Evolutionary conservation across 805 yeast species (phyloP).

Genomic region (Grigorovia jiainica): DNA sequence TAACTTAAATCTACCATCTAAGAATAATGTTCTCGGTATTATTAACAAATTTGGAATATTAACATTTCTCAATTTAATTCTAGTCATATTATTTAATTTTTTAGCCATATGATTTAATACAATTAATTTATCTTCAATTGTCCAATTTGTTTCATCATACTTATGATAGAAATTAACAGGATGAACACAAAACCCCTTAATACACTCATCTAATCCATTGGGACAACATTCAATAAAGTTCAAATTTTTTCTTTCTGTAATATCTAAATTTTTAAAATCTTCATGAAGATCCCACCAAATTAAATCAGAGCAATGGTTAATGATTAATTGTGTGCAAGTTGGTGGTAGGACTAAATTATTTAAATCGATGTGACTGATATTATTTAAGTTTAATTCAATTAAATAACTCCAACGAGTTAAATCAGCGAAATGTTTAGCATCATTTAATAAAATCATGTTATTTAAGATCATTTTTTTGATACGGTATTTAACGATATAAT

Average conservation of each 20-base stretch:
- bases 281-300: constrained; percentile 20
- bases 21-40: constrained; percentile 14
- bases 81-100: constrained; percentile 7
- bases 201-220: neutral
- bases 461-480: constrained; percentile 11
- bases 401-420: constrained; percentile 24
- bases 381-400: constrained; percentile 9
- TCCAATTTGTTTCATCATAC: constrained; percentile 1
- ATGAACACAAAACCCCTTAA: neutral
- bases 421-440: constrained; percentile 13
- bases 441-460: constrained; percentile 7
- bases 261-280: neutral
- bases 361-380: constrained; percentile 16
- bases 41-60: constrained; percentile 6
- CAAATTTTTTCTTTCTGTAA: neutral
- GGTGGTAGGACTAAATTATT: constrained; percentile 19
- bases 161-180: neutral
- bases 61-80: constrained; percentile 7
- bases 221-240: neutral
- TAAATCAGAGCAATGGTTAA: constrained; percentile 9
- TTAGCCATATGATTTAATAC: constrained; percentile 9
- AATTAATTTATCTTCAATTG: constrained; percentile 1
- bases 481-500: constrained; percentile 16
- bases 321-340: constrained; percentile 12
- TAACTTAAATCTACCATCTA: constrained; percentile 10